These are phyloP conservation scores for Talaromyces sp. DNA, from an alignment of 2,329 filamentous ascomycete species.

Conservation along the genomic window DNA sequence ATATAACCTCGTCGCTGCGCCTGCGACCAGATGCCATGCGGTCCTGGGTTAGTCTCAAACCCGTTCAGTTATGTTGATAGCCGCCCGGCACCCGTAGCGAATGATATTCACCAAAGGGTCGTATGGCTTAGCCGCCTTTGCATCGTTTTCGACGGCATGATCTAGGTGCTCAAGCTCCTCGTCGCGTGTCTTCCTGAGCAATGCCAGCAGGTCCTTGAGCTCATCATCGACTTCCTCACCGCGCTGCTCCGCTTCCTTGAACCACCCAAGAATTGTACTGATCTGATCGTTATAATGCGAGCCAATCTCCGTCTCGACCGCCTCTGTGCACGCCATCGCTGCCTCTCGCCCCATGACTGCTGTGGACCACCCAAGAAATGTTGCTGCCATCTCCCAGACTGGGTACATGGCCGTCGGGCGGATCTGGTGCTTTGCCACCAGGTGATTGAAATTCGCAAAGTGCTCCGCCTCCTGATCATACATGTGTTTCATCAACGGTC, in stretches of 20 bases:
- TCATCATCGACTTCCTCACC: conserved; percentile 80
- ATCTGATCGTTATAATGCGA: conserved; percentile 95
- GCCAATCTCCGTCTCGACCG: conserved; percentile 96
- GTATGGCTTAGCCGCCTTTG: conserved; percentile 83
- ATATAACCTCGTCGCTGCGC: not conserved
- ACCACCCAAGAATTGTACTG: conserved; percentile 72
- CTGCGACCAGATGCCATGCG: not conserved
- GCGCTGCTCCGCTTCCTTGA: conserved; percentile 64
- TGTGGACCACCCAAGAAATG: conserved; percentile 81
- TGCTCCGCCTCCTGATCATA: conserved; percentile 92
- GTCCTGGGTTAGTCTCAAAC: conserved; percentile 22
- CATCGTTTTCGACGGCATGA: conserved; percentile 88
- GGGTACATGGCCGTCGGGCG: conserved; percentile 91
- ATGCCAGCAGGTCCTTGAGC: conserved; percentile 64
- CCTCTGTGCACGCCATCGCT: conserved; percentile 95
- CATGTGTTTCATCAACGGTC: conserved; percentile 94
- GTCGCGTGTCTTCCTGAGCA: conserved; percentile 78
- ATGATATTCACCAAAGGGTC: conserved; percentile 84
- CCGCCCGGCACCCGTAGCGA: conserved; percentile 79
- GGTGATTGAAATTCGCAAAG: conserved; percentile 74
- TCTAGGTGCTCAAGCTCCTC: conserved; percentile 97
- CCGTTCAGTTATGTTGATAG: conserved; percentile 74
- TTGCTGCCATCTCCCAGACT: conserved; percentile 75
- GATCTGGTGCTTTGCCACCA: conserved; percentile 80
- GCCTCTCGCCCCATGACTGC: conserved; percentile 85